These are phyloP conservation scores for Chaetomium fimeti DNA, from an alignment of 495 filamentous ascomycete genomes.

Conservation along the genomic window DNA sequence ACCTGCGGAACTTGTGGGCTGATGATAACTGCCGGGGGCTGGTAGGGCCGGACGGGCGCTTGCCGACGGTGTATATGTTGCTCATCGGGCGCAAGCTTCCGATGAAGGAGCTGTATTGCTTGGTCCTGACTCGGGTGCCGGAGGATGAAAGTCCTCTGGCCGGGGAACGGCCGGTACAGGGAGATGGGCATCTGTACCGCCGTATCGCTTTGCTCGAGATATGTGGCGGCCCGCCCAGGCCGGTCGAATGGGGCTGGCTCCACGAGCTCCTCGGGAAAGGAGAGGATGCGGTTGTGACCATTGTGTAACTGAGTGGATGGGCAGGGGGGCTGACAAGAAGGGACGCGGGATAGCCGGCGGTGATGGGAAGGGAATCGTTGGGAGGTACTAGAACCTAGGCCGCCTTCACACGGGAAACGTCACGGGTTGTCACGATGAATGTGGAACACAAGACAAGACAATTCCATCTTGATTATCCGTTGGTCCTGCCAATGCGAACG, in stretches of 20 bases:
- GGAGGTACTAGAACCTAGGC: too few species aligned
- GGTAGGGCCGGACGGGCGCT: neutral
- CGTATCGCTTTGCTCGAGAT: constrained; percentile 18
- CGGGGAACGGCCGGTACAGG: neutral
- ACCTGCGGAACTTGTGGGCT: constrained; percentile 24
- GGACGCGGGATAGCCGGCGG: too few species aligned
- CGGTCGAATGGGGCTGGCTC: constrained; percentile 7
- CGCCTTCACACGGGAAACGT: too few species aligned
- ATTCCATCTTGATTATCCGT: too few species aligned
- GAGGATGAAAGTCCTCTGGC: neutral
- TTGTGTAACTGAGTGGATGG: constrained; percentile 5
- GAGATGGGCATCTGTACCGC: constrained; percentile 9
- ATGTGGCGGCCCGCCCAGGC: constrained; percentile 16
- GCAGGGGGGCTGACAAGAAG: too few species aligned
- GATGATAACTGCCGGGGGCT: constrained; percentile 16
- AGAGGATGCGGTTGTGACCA: constrained; percentile 7
- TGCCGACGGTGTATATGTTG: constrained; percentile 10
- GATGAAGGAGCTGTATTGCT: constrained; percentile 11
- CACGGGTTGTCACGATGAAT: too few species aligned
- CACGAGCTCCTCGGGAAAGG: constrained; percentile 14
- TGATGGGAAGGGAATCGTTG: too few species aligned
- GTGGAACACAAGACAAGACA: too few species aligned
- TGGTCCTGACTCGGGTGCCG: constrained; percentile 10
- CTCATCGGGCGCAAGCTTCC: constrained; percentile 12
- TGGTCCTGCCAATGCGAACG: too few species aligned